Evolutionary conservation across 192 early-diverging fungal genomes (phyloP), one percentile per base, ranked within the genome.

Genomic region (Podila verticillata): DNA sequence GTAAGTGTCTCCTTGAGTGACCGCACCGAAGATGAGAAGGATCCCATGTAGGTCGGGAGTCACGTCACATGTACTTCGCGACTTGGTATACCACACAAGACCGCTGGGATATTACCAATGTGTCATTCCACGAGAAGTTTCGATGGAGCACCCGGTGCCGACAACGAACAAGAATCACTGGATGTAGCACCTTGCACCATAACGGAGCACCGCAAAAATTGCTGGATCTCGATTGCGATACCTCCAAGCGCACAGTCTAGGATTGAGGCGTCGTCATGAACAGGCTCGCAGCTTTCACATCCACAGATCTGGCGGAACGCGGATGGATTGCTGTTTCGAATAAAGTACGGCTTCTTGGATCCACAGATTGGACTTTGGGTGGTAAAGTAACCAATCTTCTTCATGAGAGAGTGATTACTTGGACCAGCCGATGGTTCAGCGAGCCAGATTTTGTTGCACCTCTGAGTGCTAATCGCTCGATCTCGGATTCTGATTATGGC

Each of bases 201-300:
- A 36, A 65, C 10, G 24, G n/a, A 31, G 22, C 56, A 73, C 36
- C 71, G 56, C 28, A 73, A 28, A 32, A 65, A 74, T 30, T 74
- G 72, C 24, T 73, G 71, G 17, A 74, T 74, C 39, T 74, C 72
- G 32, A 74, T 74, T 15, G 66, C 60, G 22, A 66, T 73, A 2
- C 3, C 39, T 12, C 57, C 57, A n/a, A 44, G 36, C 31, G 49
- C 63, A 19, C 22, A 48, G 34, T 72, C 61, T 34, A 19, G 7
- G 26, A 35, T 10, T 0, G 39, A 19, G 8, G 34, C 5, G 17
- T 65, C 31, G 26, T 9, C 29, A 54, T 66, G 48, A 17, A 28
- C 34, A 24, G 20, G 26, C 13, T 61, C 29, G 20, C 36, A 28
- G 36, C 29, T 24, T 48, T 49, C 65, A 12, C 7, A 24, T 7